Evolutionary conservation across 2,329 filamentous ascomycete genomes (phyloP), one percentile per base, ranked within the genome.

Genomic region (Xylariales sp.): DNA sequence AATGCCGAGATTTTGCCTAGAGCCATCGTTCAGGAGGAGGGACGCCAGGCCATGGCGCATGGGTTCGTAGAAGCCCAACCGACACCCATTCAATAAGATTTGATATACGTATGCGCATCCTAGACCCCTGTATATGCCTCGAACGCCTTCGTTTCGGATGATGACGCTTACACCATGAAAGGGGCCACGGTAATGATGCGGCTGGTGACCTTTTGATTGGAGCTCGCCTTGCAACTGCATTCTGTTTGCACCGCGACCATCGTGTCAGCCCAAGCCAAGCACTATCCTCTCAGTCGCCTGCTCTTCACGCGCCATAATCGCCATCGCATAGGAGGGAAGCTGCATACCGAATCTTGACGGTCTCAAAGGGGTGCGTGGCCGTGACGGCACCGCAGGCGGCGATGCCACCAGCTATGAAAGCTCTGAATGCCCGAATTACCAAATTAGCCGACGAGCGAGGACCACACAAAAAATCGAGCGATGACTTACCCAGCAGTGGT

Each of bases 371-470:
- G 82, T 99, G 96, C 58, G 96, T 98, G 72, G 97, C 94, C 48
- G 95, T 98, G 65, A 99, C 96, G 72, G 96, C 96, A 78, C 96
- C 96, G 83, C 95, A 98, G 72, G 96, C 96, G 78, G 96, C 96
- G 78, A 99, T 92, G 79, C 96, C 96, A 79, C 96, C 96, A 65
- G 96, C 95, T 76, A 98, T 89, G 85, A 99, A 99, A 69, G 94
- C 93, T 73, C 94, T 89, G 55, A 45, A 65, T 60, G 32, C 50
- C 39, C 32, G 49, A 49, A 52, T 63, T 56, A 67, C 23, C 2
- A 16, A 16, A 39, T 2, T 3, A 23, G 23, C 23, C 23, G 23
- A 23, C 3, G 7, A 45, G 16, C 16, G n/a, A 18, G 46, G 8
- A 32, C 69, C 5, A 73, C 52, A 43, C 23, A 23, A 49, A 23